Evolutionary conservation across 805 yeast genomes (phyloP), one percentile per base, ranked within the genome.

Genomic region (Scheffersomyces spartinae): DNA sequence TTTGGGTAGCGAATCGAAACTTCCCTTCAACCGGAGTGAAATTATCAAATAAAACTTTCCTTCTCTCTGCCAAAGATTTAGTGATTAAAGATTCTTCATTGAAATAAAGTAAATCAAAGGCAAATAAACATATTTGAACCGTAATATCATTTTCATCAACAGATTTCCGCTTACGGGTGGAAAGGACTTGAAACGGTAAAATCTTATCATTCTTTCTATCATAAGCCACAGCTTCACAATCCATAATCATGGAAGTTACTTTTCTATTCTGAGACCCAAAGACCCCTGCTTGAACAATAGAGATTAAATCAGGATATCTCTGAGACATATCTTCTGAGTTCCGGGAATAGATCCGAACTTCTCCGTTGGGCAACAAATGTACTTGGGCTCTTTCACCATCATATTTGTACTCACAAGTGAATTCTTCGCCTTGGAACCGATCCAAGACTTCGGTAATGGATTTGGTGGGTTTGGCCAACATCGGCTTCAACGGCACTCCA

Each of bases 211-310:
- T 62, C 27, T 67, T 77, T 29, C 76, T 61, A 50, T 88, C 95
- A 94, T 94, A 91, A 0, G 98, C 98, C 6, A 91, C 98, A 6
- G 95, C 95, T 53, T 91, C 98, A 54, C 95, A 81, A 48, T 91
- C 98, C 30, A 91, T 50, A 31, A 91, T 84, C 49, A 88, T 62
- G 6, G 81, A 68, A n/a, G n/a, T n/a, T n/a, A n/a, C n/a, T 20
- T 55, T 53, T 1, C 72, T 62, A 1, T 42, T 33, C 8, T 48
- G 46, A 3, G 32, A 35, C 1, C 40, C 46, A 14, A 55, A 53
- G 20, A 73, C 42, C 31, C 77, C 73, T 20, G 75, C 77, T 22
- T 69, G 68, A 11, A 83, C 64, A 21, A 81, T 73, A 2, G 74
- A 64, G 9, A 80, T 58, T 33, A 91, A 68, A 51, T 91, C 98